These are phyloP conservation scores for Coffea eugenioides DNA, from an alignment of 257 asterid species.

Conservation along the genomic window DNA sequence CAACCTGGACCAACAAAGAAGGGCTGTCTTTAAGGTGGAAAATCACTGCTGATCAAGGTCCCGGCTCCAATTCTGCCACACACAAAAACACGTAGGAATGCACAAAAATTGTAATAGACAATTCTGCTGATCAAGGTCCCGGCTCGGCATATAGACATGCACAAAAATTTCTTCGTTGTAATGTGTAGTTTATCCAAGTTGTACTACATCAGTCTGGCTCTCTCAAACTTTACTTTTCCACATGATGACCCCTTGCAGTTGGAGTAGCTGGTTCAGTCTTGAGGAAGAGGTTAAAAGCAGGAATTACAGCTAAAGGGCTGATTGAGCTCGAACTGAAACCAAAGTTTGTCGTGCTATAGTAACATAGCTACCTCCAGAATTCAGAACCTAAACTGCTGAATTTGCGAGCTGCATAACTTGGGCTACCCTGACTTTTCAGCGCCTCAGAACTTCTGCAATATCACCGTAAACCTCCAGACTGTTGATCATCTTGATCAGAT, in stretches of 20 bases:
- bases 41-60: not conserved
- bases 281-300: not conserved
- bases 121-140: too few relatives aligned
- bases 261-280: not conserved
- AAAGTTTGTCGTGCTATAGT: not conserved
- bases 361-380: conserved; percentile 4
- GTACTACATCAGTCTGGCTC: not conserved
- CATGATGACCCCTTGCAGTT: not conserved
- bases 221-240: not conserved
- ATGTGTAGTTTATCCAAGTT: not conserved
- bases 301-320: not conserved
- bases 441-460: not conserved
- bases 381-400: not conserved
- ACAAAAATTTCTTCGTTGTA: not conserved
- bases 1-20: not conserved
- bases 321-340: not conserved
- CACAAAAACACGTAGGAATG: not conserved
- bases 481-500: conserved; percentile 39
- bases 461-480: conserved; percentile 29
- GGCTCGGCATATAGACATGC: not conserved
- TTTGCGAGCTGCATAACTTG: not conserved
- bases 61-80: not conserved
- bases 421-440: not conserved
- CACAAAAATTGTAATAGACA: not conserved
- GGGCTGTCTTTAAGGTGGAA: not conserved